phyloP scores from a whole-genome alignment of 495 filamentous ascomycete genomes.

The Neurospora terricola region DNA sequence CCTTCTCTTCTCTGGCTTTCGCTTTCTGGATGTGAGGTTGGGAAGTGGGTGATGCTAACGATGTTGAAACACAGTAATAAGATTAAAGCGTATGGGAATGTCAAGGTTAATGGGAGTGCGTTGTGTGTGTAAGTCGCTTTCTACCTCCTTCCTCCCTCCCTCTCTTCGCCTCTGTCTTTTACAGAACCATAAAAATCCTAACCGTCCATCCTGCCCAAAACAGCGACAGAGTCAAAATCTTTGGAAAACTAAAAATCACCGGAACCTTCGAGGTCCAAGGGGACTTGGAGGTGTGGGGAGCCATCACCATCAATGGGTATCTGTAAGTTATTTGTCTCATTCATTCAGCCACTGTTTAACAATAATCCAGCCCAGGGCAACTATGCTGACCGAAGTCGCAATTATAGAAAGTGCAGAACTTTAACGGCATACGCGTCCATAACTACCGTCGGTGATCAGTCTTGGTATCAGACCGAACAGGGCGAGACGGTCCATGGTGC shows the following conservation, averaged over 20 bases:
- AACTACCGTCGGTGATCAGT: conserved; percentile 30
- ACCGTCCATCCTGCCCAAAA: neutral
- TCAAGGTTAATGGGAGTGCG: conserved; percentile 19
- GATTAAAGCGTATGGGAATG: conserved; percentile 27
- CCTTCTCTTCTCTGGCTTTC: neutral
- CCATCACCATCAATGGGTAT: conserved; percentile 26
- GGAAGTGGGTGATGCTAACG: neutral
- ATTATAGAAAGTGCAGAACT: conserved; percentile 24
- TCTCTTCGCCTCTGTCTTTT: neutral
- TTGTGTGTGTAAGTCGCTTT: conserved; percentile 7
- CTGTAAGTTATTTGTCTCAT: conserved; percentile 18
- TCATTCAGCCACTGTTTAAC: neutral
- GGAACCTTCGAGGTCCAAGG: conserved; percentile 25
- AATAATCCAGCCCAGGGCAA: neutral
- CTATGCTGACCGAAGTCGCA: neutral
- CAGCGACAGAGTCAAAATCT: conserved; percentile 31
- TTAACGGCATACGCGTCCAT: conserved; percentile 28
- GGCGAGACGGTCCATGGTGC: conserved; percentile 26
- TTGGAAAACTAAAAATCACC: conserved; percentile 29
- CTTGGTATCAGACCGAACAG: conserved; percentile 25
- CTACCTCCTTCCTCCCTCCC: too few species aligned
- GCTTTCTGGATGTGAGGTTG: neutral
- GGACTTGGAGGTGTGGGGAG: conserved; percentile 29
- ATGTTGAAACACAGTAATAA: conserved; percentile 13
- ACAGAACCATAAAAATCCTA: neutral